phyloP scores from a whole-genome alignment of 768 basidiomycete species.

The Podaxis carcinomalis region DNA sequence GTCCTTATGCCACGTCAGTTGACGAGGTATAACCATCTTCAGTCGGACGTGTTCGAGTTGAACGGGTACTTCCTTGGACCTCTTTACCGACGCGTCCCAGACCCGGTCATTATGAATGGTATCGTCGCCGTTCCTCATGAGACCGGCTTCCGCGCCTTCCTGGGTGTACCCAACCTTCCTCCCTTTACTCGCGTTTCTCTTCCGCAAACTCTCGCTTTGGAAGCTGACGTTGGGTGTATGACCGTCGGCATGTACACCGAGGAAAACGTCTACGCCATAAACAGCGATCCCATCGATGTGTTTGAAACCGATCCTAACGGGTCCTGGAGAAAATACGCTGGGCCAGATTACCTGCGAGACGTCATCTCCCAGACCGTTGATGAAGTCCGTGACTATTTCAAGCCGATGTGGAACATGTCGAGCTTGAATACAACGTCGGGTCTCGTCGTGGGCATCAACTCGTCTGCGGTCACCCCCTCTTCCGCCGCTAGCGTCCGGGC shows the following conservation, averaged over 20 bases:
- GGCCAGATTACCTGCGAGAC: constrained; percentile 18
- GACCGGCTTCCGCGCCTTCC: constrained; percentile 14
- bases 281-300: not conserved
- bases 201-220: constrained; percentile 2
- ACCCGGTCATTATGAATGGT: constrained; percentile 13
- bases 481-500: not conserved
- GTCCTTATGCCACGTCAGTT: constrained; percentile 19
- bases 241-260: constrained; percentile 19
- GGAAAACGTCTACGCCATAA: not conserved
- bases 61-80: constrained; percentile 17
- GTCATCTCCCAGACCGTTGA: constrained; percentile 17
- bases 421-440: constrained; percentile 10
- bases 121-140: constrained; percentile 16
- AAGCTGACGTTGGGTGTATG: not conserved
- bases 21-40: not conserved
- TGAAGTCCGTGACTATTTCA: constrained; percentile 15
- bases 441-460: not conserved
- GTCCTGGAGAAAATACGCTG: constrained; percentile 16
- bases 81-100: not conserved
- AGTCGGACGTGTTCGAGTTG: constrained; percentile 4
- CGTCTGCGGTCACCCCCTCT: not conserved
- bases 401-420: constrained; percentile 17
- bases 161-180: constrained; percentile 17
- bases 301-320: constrained; percentile 16
- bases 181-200: constrained; percentile 13